Conservation (phyloP, 2,329 filamentous ascomycete genomes). For the Microsporum audouinii region DNA sequence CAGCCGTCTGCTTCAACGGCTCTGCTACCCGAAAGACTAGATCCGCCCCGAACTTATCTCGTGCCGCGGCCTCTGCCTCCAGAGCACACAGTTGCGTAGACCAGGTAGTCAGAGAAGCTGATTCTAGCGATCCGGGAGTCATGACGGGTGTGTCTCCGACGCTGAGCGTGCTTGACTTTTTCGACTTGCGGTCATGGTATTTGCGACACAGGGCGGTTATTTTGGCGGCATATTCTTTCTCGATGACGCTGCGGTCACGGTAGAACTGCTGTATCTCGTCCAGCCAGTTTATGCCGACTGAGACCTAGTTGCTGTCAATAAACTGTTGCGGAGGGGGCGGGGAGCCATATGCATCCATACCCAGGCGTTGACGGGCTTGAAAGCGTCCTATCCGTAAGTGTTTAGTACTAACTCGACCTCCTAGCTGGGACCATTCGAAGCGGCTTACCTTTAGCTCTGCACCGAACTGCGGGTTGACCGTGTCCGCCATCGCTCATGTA, state of each 20-base stretch:
- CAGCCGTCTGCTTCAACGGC: conserved; percentile 62
- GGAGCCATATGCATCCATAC: conserved; percentile 32
- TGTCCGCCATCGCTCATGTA: conserved; percentile 55
- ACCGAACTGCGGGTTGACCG: conserved; percentile 78
- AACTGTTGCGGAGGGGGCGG: conserved; percentile 6
- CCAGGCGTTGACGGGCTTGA: conserved; percentile 91
- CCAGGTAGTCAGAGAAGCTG: conserved; percentile 95
- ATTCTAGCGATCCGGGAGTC: conserved; percentile 91
- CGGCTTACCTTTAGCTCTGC: conserved; percentile 66
- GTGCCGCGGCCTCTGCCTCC: conserved; percentile 76
- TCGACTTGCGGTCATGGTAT: conserved; percentile 94
- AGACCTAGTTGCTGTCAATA: conserved; percentile 41
- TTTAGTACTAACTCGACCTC: background rate
- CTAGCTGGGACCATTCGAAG: background rate
- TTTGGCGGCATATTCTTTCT: conserved; percentile 92
- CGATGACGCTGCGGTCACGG: conserved; percentile 82
- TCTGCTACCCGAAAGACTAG: conserved; percentile 73
- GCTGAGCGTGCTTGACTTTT: conserved; percentile 74
- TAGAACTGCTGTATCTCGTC: conserved; percentile 97
- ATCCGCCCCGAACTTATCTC: conserved; percentile 72
- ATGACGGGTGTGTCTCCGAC: conserved; percentile 87
- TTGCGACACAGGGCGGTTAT: conserved; percentile 81
- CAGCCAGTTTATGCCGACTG: conserved; percentile 82
- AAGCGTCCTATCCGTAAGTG: conserved; percentile 63
- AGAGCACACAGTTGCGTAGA: conserved; percentile 83